A percentile compares a stretch with the other conserved stretches of the same genome.
These are phyloP conservation scores for Pseudogymnoascus sp. DNA, from an alignment of 2,329 filamentous ascomycete species.

Conservation along the genomic window DNA sequence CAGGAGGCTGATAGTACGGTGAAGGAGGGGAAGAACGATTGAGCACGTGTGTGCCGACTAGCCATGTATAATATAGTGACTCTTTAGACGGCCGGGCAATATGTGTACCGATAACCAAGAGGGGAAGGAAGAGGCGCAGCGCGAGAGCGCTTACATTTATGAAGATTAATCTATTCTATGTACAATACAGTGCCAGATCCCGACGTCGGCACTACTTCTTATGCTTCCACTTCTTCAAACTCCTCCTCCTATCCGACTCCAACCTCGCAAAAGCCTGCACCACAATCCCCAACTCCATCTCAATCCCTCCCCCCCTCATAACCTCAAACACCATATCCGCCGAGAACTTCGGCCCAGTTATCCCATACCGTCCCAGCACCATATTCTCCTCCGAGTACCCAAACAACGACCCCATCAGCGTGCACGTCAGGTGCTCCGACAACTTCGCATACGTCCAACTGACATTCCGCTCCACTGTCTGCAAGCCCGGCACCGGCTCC, in stretches of 20 bases:
- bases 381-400: neutral
- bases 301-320: neutral
- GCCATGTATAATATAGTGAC: no score
- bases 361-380: neutral
- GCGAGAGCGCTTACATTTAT: no score
- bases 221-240: neutral
- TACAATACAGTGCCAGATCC: neutral
- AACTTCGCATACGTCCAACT: fast-evolving
- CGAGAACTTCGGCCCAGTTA: neutral
- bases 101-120: no score
- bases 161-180: neutral
- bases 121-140: no score
- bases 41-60: no score
- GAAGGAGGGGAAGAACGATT: neutral
- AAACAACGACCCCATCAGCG: neutral
- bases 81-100: no score
- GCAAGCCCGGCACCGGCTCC: neutral
- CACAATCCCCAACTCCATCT: neutral
- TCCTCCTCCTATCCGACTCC: neutral
- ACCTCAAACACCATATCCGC: neutral
- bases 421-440: neutral
- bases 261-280: neutral
- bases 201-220: no score
- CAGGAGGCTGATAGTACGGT: slow-evolving; percentile 14
- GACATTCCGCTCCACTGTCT: neutral